Conservation (phyloP, 2,329 filamentous ascomycete genomes). For the Diaporthe ampelina region DNA sequence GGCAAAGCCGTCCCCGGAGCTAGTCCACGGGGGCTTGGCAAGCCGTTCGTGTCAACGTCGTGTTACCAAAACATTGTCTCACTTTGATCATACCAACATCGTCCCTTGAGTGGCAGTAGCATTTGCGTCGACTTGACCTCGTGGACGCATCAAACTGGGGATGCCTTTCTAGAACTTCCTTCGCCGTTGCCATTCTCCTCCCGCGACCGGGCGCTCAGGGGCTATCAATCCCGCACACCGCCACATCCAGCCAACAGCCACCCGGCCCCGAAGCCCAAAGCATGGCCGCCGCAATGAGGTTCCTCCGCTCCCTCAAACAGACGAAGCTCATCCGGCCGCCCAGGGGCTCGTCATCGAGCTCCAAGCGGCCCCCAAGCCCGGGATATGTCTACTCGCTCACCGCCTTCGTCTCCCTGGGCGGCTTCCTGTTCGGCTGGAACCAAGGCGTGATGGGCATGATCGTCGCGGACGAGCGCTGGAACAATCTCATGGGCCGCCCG, state of each 20-base stretch:
- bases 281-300: conserved; percentile 18
- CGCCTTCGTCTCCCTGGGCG: conserved; percentile 44
- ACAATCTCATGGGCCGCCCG: conserved; percentile 48
- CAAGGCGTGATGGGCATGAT: conserved; percentile 52
- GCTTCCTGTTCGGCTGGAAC: conserved; percentile 51
- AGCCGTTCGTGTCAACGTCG: not conserved
- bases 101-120: not conserved
- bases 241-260: not conserved
- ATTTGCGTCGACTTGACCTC: not conserved
- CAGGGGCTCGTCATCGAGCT: conserved; percentile 28
- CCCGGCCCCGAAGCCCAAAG: not conserved
- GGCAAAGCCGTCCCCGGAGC: not conserved
- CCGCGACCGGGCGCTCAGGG: not conserved
- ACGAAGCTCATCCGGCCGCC: conserved; percentile 47
- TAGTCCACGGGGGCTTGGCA: not conserved
- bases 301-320: conserved; percentile 45
- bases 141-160: not conserved
- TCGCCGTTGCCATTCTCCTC: not conserved
- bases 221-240: not conserved
- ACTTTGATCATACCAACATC: not conserved
- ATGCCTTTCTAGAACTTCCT: not conserved
- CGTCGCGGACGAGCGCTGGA: conserved; percentile 49
- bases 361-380: conserved; percentile 46
- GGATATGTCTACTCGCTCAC: conserved; percentile 50
- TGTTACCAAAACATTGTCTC: not conserved